Evolutionary conservation across 495 filamentous ascomycete genomes (phyloP), one percentile per base, ranked within the genome.

Genomic region (Talaromyces stipitatus): DNA sequence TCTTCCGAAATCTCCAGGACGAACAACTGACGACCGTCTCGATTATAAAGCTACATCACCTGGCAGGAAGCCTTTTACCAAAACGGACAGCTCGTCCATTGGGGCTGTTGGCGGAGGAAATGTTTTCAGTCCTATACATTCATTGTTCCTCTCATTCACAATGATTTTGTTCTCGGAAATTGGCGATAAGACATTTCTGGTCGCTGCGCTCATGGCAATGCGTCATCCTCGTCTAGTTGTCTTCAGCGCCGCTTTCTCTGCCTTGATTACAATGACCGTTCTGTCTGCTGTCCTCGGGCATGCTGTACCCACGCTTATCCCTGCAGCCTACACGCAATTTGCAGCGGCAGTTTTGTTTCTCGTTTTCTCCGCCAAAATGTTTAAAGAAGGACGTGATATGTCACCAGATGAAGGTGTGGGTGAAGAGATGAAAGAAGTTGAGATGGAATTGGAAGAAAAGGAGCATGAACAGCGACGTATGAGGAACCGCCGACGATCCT

Each of bases 91-190:
- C 67, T 59, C 52, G 56, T 56, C 45, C 64, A 14, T 62, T 68
- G 56, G 30, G 7, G 18, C 47, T 16, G 79, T 77, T 16, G 73
- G 71, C 20, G 73, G 71, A 47, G 83, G 84, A 18, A 85, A 86
- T 50, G 78, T 91, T 54, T 88, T 90, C 55, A 87, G 85, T 61
- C 89, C 91, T 0, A 78, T 96, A 54, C 94, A 98, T 69, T 97
- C 94, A 9, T 94, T 94, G 64, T 62, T 92, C 23, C 88, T 97
- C 50, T 94, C 94, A 7, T 83, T 96, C 54, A 90, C 91, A 57
- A 97, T 97, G 94, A 98, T 98, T 59, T 79, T 97, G 55, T 89
- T 97, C 63, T 97, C 94, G 59, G 94, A 98, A 68, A 85, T 98
- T 67, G 94, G 94, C 58, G 94, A 98, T 81, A 98, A 98, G 71